phyloP scores from a whole-genome alignment of 106 monocot genomes.

The Allium fistulosum region DNA sequence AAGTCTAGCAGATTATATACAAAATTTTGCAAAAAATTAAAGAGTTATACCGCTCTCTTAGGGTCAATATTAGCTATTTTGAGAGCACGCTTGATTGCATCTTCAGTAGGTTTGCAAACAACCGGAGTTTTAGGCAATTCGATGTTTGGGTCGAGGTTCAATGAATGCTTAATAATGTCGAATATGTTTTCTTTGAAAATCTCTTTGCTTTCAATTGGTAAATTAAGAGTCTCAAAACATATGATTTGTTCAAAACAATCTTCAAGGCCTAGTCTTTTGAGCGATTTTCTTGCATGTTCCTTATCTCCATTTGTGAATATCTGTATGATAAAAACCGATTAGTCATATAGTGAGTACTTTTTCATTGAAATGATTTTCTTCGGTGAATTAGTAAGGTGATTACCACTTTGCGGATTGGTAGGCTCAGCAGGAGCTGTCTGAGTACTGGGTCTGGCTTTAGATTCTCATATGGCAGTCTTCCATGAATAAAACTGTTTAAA shows the following conservation, averaged over 20 bases:
- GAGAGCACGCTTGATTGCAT: conserved; percentile 56
- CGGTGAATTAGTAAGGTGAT: background rate
- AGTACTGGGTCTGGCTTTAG: too few relatives aligned
- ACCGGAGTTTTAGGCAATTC: conserved; percentile 63
- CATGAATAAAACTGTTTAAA: too few relatives aligned
- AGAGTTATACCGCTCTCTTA: conserved; percentile 39
- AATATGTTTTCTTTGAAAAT: conserved; percentile 3
- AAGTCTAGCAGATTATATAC: background rate
- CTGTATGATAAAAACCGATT: conserved; percentile 5
- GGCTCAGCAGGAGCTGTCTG: too few relatives aligned
- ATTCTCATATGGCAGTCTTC: too few relatives aligned
- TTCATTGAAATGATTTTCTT: background rate
- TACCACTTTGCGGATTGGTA: conserved; percentile 8
- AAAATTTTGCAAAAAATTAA: background rate
- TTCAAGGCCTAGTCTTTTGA: conserved; percentile 43
- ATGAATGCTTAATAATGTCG: conserved; percentile 21
- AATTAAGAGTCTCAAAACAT: conserved; percentile 69
- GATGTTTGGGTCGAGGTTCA: background rate
- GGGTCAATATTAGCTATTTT: conserved; percentile 71
- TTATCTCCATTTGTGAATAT: conserved; percentile 65
- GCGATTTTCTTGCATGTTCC: conserved; percentile 34
- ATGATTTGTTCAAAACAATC: conserved; percentile 63
- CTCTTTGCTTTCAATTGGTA: background rate
- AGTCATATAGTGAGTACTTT: background rate
- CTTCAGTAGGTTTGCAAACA: conserved; percentile 73